phyloP scores from a whole-genome alignment of 2,329 filamentous ascomycete species.

The Thielaviopsis euricoi region DNA sequence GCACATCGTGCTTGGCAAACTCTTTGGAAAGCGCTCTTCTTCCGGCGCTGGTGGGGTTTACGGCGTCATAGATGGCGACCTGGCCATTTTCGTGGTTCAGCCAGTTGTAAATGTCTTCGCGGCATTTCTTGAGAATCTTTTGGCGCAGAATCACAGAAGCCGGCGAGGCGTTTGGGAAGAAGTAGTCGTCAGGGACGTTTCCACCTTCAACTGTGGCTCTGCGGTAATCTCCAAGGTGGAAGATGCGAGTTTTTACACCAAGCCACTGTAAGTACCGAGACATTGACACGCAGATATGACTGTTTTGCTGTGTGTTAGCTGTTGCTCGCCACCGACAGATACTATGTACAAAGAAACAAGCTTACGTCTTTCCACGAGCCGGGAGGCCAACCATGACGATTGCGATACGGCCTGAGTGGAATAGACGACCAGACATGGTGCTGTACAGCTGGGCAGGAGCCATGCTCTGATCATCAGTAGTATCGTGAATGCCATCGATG shows the following conservation, averaged over 20 bases:
- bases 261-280: slow-evolving; percentile 93
- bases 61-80: slow-evolving; percentile 95
- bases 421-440: slow-evolving; percentile 90
- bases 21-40: slow-evolving; percentile 80
- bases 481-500: slow-evolving; percentile 92
- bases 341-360: not conserved
- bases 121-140: slow-evolving; percentile 93
- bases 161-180: slow-evolving; percentile 87
- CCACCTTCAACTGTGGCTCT: slow-evolving; percentile 72
- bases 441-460: slow-evolving; percentile 95
- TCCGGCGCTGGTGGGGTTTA: slow-evolving; percentile 75
- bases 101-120: slow-evolving; percentile 93
- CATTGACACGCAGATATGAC: slow-evolving; percentile 88
- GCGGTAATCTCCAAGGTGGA: slow-evolving; percentile 92
- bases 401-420: slow-evolving; percentile 91
- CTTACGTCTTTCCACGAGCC: slow-evolving; percentile 80
- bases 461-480: slow-evolving; percentile 64
- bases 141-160: slow-evolving; percentile 85
- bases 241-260: slow-evolving; percentile 94
- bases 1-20: slow-evolving; percentile 92
- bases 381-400: slow-evolving; percentile 94
- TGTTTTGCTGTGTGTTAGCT: slow-evolving; percentile 20
- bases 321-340: not conserved
- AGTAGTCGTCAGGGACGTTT: slow-evolving; percentile 90
- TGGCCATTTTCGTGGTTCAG: slow-evolving; percentile 95